phyloP scores from a whole-genome alignment of 148 eudicot species.

The Rheum nobile region DNA sequence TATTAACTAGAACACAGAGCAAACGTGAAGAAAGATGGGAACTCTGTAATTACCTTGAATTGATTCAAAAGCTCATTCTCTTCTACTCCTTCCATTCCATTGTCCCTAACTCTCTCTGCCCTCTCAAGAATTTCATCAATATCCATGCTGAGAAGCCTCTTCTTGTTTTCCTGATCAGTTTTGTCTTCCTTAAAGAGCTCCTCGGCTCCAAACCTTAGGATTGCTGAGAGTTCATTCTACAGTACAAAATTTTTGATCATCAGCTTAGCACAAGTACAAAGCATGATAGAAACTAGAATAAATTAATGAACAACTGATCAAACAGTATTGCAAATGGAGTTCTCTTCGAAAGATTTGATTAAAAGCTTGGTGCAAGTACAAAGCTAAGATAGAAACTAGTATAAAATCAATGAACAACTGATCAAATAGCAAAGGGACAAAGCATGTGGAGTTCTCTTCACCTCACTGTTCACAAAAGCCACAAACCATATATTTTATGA shows the following conservation, averaged over 20 bases:
- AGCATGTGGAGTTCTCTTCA: background rate
- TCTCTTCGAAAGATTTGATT: constrained; percentile 8
- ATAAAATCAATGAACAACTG: background rate
- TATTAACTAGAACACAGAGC: too few species aligned
- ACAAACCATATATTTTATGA: too few species aligned
- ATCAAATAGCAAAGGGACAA: background rate
- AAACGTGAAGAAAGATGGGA: too few species aligned
- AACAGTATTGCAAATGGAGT: background rate
- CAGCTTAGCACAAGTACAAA: background rate
- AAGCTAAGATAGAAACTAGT: background rate
- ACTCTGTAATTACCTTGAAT: too few species aligned
- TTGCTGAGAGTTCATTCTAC: constrained; percentile 95
- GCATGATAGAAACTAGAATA: background rate
- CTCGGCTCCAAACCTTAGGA: constrained; percentile 98
- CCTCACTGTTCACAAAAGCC: background rate
- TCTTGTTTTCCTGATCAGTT: constrained; percentile 95
- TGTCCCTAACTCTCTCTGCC: too few species aligned
- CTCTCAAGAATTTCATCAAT: constrained; percentile 98
- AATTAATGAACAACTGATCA: background rate
- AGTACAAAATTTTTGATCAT: constrained; percentile 10
- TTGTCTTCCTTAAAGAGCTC: constrained; percentile 92
- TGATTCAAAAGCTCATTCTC: too few species aligned
- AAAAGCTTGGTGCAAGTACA: background rate
- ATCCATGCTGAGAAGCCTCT: constrained; percentile 77
- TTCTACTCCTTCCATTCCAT: too few species aligned